phyloP scores from a whole-genome alignment of 345 rosid genomes.

The Cardiospermum halicacabum region DNA sequence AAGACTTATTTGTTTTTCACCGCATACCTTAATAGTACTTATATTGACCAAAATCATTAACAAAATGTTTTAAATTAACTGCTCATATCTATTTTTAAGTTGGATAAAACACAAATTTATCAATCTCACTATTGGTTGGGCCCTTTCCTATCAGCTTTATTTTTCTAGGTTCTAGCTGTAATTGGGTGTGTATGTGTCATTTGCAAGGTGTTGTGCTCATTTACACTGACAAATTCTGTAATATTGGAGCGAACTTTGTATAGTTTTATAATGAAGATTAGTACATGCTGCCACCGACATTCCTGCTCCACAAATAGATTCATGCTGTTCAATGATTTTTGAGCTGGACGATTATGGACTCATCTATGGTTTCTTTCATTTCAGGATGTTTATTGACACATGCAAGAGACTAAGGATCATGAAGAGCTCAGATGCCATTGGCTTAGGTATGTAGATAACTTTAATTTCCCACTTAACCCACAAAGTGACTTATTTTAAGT shows the following conservation, averaged over 20 bases:
- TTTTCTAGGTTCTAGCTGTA: too few relatives aligned
- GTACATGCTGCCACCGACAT: neutral
- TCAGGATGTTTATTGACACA: constrained; percentile 58
- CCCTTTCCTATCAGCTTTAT: too few relatives aligned
- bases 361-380: constrained; percentile 12
- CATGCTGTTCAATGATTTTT: neutral
- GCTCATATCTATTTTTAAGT: too few relatives aligned
- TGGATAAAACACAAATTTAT: too few relatives aligned
- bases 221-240: neutral
- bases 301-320: neutral
- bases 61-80: too few relatives aligned
- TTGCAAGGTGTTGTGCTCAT: too few relatives aligned
- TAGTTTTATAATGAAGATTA: neutral
- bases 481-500: neutral
- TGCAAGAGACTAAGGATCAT: constrained; percentile 65
- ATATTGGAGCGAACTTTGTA: neutral
- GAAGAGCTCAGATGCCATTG: constrained; percentile 75
- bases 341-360: constrained; percentile 7
- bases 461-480: neutral
- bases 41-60: too few relatives aligned
- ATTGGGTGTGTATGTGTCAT: too few relatives aligned
- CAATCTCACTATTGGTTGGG: too few relatives aligned
- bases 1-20: too few relatives aligned
- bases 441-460: constrained; percentile 34
- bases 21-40: too few relatives aligned